Evolutionary conservation across 495 filamentous ascomycete species (phyloP).

Genomic region (Penicillium canescens): DNA sequence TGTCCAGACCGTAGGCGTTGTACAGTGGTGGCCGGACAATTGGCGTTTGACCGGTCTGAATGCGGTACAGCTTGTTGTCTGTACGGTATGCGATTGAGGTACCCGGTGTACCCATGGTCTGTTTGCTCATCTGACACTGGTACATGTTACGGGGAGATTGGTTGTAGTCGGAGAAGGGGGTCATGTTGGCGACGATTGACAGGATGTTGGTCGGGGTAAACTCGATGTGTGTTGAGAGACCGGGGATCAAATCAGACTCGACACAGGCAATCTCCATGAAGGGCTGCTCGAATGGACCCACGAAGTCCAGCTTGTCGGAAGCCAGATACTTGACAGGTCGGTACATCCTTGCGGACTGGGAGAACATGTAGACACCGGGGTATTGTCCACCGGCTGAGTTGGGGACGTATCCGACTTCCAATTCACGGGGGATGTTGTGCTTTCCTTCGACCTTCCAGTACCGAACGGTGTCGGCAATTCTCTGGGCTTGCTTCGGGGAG

Average conservation of each 20-base stretch:
- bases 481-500: constrained; percentile 73
- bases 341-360: constrained; percentile 80
- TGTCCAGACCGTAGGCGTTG: constrained; percentile 95
- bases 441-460: constrained; percentile 94
- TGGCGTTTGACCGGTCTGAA: constrained; percentile 95
- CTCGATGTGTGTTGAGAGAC: constrained; percentile 90
- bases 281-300: constrained; percentile 93
- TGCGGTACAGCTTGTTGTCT: constrained; percentile 93
- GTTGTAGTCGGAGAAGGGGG: constrained; percentile 98
- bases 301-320: constrained; percentile 77
- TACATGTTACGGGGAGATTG: constrained; percentile 99
- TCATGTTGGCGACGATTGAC: constrained; percentile 97
- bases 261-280: constrained; percentile 97
- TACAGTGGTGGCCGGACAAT: constrained; percentile 89
- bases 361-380: constrained; percentile 93
- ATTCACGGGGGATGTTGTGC: constrained; percentile 77
- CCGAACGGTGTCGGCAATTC: constrained; percentile 79
- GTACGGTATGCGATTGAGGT: constrained; percentile 83
- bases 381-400: constrained; percentile 87
- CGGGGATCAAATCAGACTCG: constrained; percentile 78
- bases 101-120: constrained; percentile 96
- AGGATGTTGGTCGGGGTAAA: constrained; percentile 95
- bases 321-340: constrained; percentile 91
- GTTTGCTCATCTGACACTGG: constrained; percentile 99
- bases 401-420: constrained; percentile 92